Evolutionary conservation across 2,329 filamentous ascomycete genomes (phyloP).

Genomic region (Penicillium aurantiogriseum): DNA sequence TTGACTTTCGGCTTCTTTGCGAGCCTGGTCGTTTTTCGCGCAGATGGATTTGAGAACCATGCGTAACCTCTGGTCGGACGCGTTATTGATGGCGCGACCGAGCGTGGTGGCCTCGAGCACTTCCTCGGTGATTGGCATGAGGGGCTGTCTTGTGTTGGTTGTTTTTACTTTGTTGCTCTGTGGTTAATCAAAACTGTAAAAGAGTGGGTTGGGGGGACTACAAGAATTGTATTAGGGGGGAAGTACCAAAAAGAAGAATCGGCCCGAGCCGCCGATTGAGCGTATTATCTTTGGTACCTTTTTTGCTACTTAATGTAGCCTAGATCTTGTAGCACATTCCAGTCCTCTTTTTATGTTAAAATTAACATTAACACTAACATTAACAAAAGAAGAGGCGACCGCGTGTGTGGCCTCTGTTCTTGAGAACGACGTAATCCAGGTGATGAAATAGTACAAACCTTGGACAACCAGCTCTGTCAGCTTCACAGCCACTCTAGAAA

Average conservation of each 20-base stretch:
- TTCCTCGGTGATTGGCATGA: background rate
- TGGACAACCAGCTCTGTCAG: background rate
- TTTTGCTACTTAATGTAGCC: background rate
- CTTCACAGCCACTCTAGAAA: background rate
- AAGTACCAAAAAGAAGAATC: no score
- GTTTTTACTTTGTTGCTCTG: background rate
- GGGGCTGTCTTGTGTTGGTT: background rate
- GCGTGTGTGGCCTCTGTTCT: no score
- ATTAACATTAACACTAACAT: background rate
- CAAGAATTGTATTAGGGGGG: background rate
- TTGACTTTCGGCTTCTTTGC: constrained; percentile 1
- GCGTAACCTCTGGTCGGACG: background rate
- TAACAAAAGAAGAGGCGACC: no score
- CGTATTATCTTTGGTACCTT: no score
- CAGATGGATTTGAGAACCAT: background rate
- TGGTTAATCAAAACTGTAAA: background rate
- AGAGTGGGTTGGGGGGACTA: background rate
- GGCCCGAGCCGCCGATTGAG: no score
- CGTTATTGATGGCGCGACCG: background rate
- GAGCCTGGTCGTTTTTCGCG: background rate
- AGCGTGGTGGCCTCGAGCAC: background rate
- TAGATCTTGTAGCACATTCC: background rate
- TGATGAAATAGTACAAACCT: background rate
- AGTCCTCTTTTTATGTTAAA: background rate
- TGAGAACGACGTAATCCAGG: no score